Percentiles rank a stretch among this genome's conserved stretches.
phyloP scores from a whole-genome alignment of 2,329 filamentous ascomycete species.

The Colletotrichum lentis region DNA sequence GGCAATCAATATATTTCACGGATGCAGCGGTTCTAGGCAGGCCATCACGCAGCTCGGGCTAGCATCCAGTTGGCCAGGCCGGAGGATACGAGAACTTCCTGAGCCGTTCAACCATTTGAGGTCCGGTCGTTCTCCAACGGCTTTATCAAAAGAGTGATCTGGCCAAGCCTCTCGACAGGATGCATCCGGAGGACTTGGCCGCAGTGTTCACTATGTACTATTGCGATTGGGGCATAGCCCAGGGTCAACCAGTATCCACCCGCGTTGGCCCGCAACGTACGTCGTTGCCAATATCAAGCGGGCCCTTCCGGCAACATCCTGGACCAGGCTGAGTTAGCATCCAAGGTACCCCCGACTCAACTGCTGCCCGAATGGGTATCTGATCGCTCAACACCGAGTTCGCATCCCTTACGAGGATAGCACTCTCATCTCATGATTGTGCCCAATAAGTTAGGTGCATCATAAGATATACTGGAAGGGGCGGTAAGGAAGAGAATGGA shows the following conservation, averaged over 20 bases:
- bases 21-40: conserved; percentile 51
- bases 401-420: conserved; percentile 19
- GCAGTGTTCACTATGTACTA: not conserved
- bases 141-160: conserved; percentile 9
- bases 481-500: not conserved
- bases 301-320: conserved; percentile 33
- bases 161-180: conserved; percentile 9
- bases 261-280: conserved; percentile 35
- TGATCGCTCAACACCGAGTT: conserved; percentile 35
- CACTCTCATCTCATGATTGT: conserved; percentile 6
- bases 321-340: conserved; percentile 14
- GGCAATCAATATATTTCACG: conserved; percentile 49
- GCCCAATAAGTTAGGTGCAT: conserved; percentile 9
- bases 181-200: conserved; percentile 6
- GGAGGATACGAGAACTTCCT: conserved; percentile 39
- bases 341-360: conserved; percentile 15
- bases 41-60: conserved; percentile 49
- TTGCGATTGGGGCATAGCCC: conserved; percentile 29
- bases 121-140: conserved; percentile 1
- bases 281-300: conserved; percentile 37
- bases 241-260: conserved; percentile 33
- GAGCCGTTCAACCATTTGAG: conserved; percentile 1
- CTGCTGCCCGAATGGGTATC: conserved; percentile 15
- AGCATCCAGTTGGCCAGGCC: conserved; percentile 56
- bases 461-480: conserved; percentile 2